Conservation (phyloP, 305 asterid species). For the Lippia alba region DNA sequence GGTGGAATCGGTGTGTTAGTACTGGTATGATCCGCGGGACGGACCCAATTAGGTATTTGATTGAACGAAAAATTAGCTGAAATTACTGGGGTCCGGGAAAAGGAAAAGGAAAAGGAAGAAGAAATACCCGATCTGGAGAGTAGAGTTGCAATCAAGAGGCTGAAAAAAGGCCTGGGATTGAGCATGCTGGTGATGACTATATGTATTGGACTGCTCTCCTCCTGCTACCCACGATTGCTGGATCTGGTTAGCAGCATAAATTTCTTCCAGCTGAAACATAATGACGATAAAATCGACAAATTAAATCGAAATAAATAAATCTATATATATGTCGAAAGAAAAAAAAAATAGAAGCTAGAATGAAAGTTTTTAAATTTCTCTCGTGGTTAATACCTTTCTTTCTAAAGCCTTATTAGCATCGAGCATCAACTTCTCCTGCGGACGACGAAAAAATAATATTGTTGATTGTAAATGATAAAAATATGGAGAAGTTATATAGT, state of each 20-base stretch:
- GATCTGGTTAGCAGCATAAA: constrained; percentile 71
- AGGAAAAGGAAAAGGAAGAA: no score
- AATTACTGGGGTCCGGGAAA: no score
- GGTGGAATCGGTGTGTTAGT: no score
- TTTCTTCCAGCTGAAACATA: constrained; percentile 66
- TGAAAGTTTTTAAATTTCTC: neutral
- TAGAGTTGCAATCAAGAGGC: constrained; percentile 84
- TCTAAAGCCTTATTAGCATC: constrained; percentile 78
- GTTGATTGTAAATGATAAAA: neutral
- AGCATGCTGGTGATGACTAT: constrained; percentile 64
- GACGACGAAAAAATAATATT: constrained; percentile 13
- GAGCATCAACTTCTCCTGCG: constrained; percentile 82
- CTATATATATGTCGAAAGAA: neutral
- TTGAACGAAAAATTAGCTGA: neutral
- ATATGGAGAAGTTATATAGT: neutral
- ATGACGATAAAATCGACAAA: neutral
- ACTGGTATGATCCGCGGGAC: no score
- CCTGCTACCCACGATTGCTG: constrained; percentile 68
- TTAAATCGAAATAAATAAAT: neutral
- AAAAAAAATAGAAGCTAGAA: neutral
- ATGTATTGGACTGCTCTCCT: constrained; percentile 71
- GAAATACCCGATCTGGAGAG: constrained; percentile 82
- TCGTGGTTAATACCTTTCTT: constrained; percentile 60
- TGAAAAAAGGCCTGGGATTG: constrained; percentile 87
- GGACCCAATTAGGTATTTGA: no score